Evolutionary conservation across 1,139 yeast species (phyloP), one percentile per base, ranked within the genome.

Genomic region (Saccharomyces hybrid): DNA sequence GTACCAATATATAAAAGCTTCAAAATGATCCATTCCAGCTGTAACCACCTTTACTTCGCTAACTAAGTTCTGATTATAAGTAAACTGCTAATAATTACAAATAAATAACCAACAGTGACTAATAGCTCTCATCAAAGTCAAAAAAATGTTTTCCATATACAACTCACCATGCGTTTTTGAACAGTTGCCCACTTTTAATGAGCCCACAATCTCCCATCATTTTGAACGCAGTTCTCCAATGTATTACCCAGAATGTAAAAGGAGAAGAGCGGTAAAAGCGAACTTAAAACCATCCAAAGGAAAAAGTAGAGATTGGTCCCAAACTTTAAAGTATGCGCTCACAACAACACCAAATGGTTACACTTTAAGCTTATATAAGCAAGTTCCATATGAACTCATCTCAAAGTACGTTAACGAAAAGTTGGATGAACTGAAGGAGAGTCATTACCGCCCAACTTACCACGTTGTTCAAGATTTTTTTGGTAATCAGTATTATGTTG

Each of bases 401-500:
- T 54, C 57, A 27, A 42, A 59, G 1, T 63, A 59, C 6, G 52
- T 65, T 41, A 55, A 59, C 25, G 32, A 52, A 5, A 52, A 57
- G 25, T 38, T 63, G 8, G 31, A 48, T 23, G 57, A 55, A 32
- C 38, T 61, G 16, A 57, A 57, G 44, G 57, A 60, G 38, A 50
- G 50, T 25, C 5, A 49, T 16, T 53, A 59, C 47, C 50, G 51
- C 26, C 70, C 70, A 50, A 50, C 52, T 9, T 66, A 62, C 52
- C 59, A 53, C 16, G 41, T 63, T 11, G 69, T 65, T 5, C 56
- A 59, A 16, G 69, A 66, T 53, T 49, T 64, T 25, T 65, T 64
- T 50, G 69, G 70, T 38, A 64, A 63, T 54, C 60, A 63, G 38
- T 65, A 58, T 49, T 65, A 62, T 46, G 61, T 66, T 41, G 59